A percentile compares a stretch with the other conserved stretches of the same genome.
phyloP scores from a whole-genome alignment of 108 stramenopile species.

The Skeletonema potamos region DNA sequence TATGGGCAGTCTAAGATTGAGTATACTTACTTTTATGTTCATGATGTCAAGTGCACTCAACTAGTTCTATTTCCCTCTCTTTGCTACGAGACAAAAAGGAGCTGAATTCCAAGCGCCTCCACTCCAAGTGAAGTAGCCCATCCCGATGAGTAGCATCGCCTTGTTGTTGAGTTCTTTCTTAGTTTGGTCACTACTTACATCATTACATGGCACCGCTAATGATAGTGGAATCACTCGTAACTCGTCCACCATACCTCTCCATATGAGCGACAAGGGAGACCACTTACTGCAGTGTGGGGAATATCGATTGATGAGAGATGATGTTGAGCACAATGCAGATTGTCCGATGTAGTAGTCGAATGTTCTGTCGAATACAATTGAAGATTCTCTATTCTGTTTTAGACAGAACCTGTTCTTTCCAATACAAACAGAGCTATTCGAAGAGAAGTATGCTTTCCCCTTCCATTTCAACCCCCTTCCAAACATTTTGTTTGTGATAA shows the following conservation, averaged over 20 bases:
- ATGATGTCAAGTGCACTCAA: too few species aligned
- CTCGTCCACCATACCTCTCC: constrained; percentile 44
- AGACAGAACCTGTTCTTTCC: constrained; percentile 33
- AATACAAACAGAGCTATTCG: neutral
- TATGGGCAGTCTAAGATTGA: too few species aligned
- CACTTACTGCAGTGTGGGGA: constrained; percentile 8
- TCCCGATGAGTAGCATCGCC: constrained; percentile 13
- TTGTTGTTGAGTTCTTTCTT: neutral
- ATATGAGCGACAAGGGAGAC: constrained; percentile 29
- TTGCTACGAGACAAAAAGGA: constrained; percentile 34
- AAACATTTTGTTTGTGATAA: constrained; percentile 35
- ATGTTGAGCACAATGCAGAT: constrained; percentile 8
- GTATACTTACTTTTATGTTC: too few species aligned
- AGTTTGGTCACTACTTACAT: neutral
- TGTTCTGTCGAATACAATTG: constrained; percentile 22
- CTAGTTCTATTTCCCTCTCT: neutral
- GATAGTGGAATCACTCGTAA: constrained; percentile 18
- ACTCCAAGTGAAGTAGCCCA: constrained; percentile 40
- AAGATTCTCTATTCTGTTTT: neutral
- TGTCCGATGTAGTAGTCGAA: constrained; percentile 29
- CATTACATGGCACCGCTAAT: neutral
- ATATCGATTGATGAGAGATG: constrained; percentile 28
- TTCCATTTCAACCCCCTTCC: constrained; percentile 28
- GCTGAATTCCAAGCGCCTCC: constrained; percentile 28
- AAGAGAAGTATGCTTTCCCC: constrained; percentile 24